These are phyloP conservation scores for Erucastrum elatum DNA, from an alignment of 345 rosid species.

Conservation along the genomic window DNA sequence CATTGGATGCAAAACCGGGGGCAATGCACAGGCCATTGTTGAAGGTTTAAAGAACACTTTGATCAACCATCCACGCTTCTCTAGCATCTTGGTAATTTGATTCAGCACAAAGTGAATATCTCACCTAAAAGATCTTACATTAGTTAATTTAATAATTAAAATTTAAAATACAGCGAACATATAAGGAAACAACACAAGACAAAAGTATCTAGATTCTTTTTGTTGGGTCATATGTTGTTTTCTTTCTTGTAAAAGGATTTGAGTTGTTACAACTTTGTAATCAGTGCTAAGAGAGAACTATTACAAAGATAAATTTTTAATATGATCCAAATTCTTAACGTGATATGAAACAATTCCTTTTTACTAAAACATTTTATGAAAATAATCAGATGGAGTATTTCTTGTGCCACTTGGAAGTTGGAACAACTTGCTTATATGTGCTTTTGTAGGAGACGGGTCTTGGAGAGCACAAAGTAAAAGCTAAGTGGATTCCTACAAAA, in stretches of 20 bases:
- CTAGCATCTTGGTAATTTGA: slow-evolving; percentile 12
- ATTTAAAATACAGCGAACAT: no score
- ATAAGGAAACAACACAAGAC: no score
- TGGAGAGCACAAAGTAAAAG: not conserved
- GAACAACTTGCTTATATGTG: not conserved
- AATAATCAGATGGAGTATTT: not conserved
- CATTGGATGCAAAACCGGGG: slow-evolving; percentile 44
- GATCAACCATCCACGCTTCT: slow-evolving; percentile 17
- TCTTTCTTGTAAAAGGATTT: not conserved
- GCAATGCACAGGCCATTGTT: not conserved
- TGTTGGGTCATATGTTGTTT: not conserved
- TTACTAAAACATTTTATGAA: not conserved
- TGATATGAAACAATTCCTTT: not conserved
- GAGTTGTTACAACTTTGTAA: not conserved
- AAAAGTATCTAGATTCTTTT: no score
- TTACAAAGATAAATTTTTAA: not conserved
- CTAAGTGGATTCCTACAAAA: slow-evolving; percentile 1
- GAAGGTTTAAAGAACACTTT: slow-evolving; percentile 4
- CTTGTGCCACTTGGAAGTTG: not conserved
- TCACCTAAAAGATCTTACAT: no score
- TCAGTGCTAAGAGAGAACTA: not conserved
- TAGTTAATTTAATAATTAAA: no score
- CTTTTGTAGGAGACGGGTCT: not conserved
- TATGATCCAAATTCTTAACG: not conserved
- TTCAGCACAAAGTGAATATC: not conserved